These are phyloP conservation scores for Lactarius akahatsu DNA, from an alignment of 768 basidiomycete species.

Conservation along the genomic window DNA sequence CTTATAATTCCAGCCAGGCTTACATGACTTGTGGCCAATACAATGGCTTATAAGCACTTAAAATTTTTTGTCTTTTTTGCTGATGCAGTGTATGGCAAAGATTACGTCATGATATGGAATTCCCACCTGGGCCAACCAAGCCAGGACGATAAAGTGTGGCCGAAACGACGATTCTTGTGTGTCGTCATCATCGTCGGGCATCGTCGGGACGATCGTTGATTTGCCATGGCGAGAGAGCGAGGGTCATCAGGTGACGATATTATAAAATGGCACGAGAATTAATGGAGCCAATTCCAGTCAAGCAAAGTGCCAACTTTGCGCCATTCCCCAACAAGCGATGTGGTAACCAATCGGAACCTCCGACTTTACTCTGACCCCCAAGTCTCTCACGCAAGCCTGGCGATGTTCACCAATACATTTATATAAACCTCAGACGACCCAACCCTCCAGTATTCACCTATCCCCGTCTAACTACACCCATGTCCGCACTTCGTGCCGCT, in stretches of 20 bases:
- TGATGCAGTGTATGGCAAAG: neutral
- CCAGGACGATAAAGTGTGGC: neutral
- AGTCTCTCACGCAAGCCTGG: conserved; percentile 11
- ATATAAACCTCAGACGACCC: neutral
- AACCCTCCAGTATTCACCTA: neutral
- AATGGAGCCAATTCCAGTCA: neutral
- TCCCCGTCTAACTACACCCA: conserved; percentile 21
- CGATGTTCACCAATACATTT: neutral
- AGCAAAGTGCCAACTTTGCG: neutral
- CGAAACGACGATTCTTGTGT: neutral
- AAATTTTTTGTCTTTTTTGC: no score
- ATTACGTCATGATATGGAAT: neutral
- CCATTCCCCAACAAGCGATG: conserved; percentile 8
- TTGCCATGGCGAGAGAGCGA: neutral
- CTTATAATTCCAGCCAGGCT: no score
- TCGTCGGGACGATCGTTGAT: neutral
- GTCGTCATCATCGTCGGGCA: neutral
- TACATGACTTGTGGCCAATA: no score
- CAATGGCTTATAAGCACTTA: no score
- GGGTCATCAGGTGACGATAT: neutral
- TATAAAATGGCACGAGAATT: conserved; percentile 13
- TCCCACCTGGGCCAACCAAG: neutral
- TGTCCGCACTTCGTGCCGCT: conserved; percentile 36
- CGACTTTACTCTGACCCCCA: conserved; percentile 1
- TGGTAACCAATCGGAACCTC: conserved; percentile 25